A percentile compares a stretch with the other conserved stretches of the same genome.
Evolutionary conservation across 768 basidiomycete species (phyloP).

Genomic region (Termitomyces bulborhizus): DNA sequence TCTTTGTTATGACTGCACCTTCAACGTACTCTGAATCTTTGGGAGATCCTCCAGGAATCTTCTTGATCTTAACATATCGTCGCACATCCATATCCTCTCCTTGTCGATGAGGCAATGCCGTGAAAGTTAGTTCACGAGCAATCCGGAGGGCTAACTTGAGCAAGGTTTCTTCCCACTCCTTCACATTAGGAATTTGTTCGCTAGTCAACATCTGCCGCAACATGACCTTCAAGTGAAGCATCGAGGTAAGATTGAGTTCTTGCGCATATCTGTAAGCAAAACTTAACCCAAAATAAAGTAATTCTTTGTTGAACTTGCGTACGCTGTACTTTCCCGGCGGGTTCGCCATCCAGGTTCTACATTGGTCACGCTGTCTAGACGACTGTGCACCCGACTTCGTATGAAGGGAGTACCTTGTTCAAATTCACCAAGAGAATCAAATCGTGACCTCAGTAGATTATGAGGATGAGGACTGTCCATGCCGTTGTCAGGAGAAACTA

Average conservation of each 20-base stretch:
- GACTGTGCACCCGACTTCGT: constrained; percentile 78
- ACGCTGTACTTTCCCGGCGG: constrained; percentile 87
- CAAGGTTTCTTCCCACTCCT: constrained; percentile 86
- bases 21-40: constrained; percentile 95
- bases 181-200: constrained; percentile 74
- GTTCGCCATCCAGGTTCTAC: constrained; percentile 80
- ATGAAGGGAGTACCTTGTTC: constrained; percentile 75
- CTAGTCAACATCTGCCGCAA: constrained; percentile 83
- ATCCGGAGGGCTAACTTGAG: constrained; percentile 79
- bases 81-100: constrained; percentile 95
- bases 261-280: constrained; percentile 59
- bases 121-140: constrained; percentile 80
- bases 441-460: constrained; percentile 50
- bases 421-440: constrained; percentile 67
- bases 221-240: constrained; percentile 88
- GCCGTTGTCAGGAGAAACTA: constrained; percentile 68
- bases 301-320: constrained; percentile 24
- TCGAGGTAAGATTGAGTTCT: constrained; percentile 79
- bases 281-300: not conserved
- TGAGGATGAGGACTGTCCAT: constrained; percentile 50
- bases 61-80: constrained; percentile 96
- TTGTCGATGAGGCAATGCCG: constrained; percentile 58
- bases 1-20: constrained; percentile 96
- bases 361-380: constrained; percentile 50
- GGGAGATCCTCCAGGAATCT: constrained; percentile 91